phyloP scores from a whole-genome alignment of 2,329 filamentous ascomycete species.

The Zymoseptoria ardabiliae region DNA sequence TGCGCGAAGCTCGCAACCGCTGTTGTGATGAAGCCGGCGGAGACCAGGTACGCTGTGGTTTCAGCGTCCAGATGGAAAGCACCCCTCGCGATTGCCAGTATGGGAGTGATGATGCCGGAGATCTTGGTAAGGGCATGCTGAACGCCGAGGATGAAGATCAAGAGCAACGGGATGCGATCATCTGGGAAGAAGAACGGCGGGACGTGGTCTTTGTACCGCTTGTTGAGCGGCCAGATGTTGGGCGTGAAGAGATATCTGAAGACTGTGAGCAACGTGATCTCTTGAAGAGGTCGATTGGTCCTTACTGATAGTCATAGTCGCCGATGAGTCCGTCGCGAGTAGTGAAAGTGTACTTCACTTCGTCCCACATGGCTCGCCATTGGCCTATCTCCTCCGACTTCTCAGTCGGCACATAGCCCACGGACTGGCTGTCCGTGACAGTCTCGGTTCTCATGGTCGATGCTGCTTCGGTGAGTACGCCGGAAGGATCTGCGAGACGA shows the following conservation, averaged over 20 bases:
- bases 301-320: constrained; percentile 13
- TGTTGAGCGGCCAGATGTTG: constrained; percentile 15
- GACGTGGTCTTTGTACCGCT: constrained; percentile 11
- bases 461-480: not conserved
- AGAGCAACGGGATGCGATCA: constrained; percentile 16
- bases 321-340: constrained; percentile 16
- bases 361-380: constrained; percentile 5
- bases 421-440: not conserved
- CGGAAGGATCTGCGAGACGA: not conserved
- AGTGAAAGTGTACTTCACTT: constrained; percentile 13
- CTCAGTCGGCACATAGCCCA: constrained; percentile 1
- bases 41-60: constrained; percentile 13
- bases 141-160: constrained; percentile 16
- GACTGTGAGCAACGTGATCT: not conserved
- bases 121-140: constrained; percentile 17
- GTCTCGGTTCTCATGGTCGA: not conserved
- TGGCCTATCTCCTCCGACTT: not conserved
- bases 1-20: constrained; percentile 14
- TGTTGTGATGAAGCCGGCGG: constrained; percentile 17
- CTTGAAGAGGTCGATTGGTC: not conserved
- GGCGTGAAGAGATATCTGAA: constrained; percentile 16
- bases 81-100: constrained; percentile 10
- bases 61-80: constrained; percentile 14
- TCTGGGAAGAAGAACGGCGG: constrained; percentile 17
- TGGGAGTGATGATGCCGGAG: constrained; percentile 16